These are phyloP conservation scores for Ambrosiella beaveri DNA, from an alignment of 2,329 filamentous ascomycete species.

Conservation along the genomic window DNA sequence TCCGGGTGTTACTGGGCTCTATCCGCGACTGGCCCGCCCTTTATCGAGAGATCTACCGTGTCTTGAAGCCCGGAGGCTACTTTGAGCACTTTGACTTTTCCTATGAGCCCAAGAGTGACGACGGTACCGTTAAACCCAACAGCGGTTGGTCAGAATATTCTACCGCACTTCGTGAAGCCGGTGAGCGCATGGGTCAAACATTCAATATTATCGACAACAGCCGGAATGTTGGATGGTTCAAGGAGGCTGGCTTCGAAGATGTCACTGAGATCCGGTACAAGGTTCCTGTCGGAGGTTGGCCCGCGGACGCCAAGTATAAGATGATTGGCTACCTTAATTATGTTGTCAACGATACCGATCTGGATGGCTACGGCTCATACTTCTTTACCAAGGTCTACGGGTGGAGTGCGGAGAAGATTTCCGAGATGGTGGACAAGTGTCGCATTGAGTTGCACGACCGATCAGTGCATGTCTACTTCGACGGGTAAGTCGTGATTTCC, in stretches of 20 bases:
- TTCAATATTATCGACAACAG: slow-evolving; percentile 17
- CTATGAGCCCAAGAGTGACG: slow-evolving; percentile 22
- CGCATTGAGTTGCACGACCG: slow-evolving; percentile 21
- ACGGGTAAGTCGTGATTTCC: slow-evolving; percentile 19
- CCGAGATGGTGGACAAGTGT: slow-evolving; percentile 20
- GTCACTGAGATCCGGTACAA: slow-evolving; percentile 16
- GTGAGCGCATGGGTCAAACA: slow-evolving; percentile 19
- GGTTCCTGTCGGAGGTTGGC: slow-evolving; percentile 28
- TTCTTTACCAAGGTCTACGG: slow-evolving; percentile 23
- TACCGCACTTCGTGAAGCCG: slow-evolving; percentile 17
- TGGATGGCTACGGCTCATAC: slow-evolving; percentile 22
- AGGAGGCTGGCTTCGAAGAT: slow-evolving; percentile 17
- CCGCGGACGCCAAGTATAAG: slow-evolving; percentile 28
- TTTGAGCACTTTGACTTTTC: slow-evolving; percentile 23
- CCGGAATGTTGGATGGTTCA: slow-evolving; percentile 15
- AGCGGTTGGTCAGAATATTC: slow-evolving; percentile 18
- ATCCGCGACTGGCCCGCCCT: slow-evolving; percentile 38
- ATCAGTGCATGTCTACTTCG: slow-evolving; percentile 23
- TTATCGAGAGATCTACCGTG: slow-evolving; percentile 31
- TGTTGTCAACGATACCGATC: slow-evolving; percentile 20
- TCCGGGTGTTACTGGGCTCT: slow-evolving; percentile 32
- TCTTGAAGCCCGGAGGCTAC: slow-evolving; percentile 38
- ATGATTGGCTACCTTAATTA: slow-evolving; percentile 25
- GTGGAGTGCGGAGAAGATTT: slow-evolving; percentile 21
- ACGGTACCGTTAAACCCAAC: slow-evolving; percentile 17